Conservation (phyloP, 495 filamentous ascomycete genomes). For the Penicillium arizonense region DNA sequence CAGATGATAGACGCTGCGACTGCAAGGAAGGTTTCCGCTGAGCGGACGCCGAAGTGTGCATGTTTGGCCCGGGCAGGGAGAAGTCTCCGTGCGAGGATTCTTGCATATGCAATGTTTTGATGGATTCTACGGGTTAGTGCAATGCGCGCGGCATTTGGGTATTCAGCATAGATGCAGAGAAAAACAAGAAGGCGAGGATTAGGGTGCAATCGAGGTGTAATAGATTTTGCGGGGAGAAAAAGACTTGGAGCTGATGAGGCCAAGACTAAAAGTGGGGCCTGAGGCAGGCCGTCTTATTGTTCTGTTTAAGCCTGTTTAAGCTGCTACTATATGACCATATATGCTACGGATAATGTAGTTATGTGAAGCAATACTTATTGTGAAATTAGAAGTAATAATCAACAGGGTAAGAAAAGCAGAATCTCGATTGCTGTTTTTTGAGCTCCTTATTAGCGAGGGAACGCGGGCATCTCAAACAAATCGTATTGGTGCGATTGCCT, state of each 20-base stretch:
- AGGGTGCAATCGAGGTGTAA: neutral
- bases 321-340: neutral
- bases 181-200: neutral
- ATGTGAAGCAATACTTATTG: neutral
- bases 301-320: too few species aligned
- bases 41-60: constrained; percentile 25
- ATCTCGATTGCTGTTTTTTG: neutral
- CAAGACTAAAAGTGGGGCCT: constrained; percentile 17
- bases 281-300: constrained; percentile 1
- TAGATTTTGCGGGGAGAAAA: constrained; percentile 12
- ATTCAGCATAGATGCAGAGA: neutral
- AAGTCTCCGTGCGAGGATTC: constrained; percentile 21
- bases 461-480: neutral
- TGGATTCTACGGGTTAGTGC: neutral
- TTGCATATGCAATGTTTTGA: constrained; percentile 8
- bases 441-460: neutral
- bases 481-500: neutral
- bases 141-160: neutral
- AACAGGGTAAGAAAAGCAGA: neutral
- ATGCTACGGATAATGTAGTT: neutral
- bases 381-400: neutral
- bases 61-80: constrained; percentile 24
- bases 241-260: constrained; percentile 11
- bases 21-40: constrained; percentile 34
- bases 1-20: constrained; percentile 24